Evolutionary conservation across 176 grass and related monocot genomes (phyloP).

Genomic region (Bothriochloa decipiens): DNA sequence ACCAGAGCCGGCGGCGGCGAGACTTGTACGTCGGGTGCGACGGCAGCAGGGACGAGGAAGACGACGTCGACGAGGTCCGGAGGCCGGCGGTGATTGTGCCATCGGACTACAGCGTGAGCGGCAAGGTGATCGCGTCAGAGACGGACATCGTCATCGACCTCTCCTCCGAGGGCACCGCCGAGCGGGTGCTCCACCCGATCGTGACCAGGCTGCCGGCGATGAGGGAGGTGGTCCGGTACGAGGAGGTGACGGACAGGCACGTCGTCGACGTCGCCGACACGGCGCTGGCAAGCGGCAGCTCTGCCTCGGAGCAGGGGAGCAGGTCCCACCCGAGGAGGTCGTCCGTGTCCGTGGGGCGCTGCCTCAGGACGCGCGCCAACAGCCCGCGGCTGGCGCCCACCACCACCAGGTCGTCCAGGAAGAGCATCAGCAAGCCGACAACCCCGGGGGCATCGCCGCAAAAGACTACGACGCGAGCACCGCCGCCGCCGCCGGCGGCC

Average conservation of each 20-base stretch:
- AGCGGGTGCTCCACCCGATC: constrained; percentile 56
- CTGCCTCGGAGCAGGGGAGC: constrained; percentile 27
- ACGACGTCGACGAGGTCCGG: neutral
- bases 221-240: neutral
- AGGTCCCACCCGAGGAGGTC: constrained; percentile 36
- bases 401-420: constrained; percentile 37
- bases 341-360: constrained; percentile 31
- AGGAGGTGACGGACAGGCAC: constrained; percentile 4
- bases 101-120: neutral
- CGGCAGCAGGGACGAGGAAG: neutral
- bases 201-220: constrained; percentile 45
- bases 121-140: constrained; percentile 47
- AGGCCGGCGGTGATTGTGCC: neutral
- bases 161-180: neutral
- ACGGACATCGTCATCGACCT: constrained; percentile 65
- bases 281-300: constrained; percentile 6
- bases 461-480: neutral
- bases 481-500: neutral
- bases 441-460: neutral
- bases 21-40: constrained; percentile 38
- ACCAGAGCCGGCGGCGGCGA: neutral
- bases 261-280: constrained; percentile 3
- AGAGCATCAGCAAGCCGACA: neutral
- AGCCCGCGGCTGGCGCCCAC: constrained; percentile 49
- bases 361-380: constrained; percentile 52